phyloP scores from a whole-genome alignment of 495 filamentous ascomycete genomes.

The Sporormia fimetaria region DNA sequence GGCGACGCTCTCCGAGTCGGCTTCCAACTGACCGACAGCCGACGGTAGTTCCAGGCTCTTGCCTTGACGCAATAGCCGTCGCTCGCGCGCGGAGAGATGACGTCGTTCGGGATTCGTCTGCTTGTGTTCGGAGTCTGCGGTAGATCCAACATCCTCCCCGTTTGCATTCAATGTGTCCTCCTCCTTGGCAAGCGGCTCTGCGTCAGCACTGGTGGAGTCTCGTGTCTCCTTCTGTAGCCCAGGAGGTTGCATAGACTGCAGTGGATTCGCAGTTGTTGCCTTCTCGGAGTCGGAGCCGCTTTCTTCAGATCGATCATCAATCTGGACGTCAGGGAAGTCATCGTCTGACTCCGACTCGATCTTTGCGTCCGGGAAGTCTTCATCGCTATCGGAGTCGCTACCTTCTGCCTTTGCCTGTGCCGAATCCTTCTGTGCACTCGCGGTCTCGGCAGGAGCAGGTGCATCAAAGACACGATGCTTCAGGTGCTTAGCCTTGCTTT shows the following conservation, averaged over 20 bases:
- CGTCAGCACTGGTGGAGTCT: too few relatives aligned
- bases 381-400: slow-evolving; percentile 25
- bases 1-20: slow-evolving; percentile 11
- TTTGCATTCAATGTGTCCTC: too few relatives aligned
- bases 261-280: slow-evolving; percentile 23
- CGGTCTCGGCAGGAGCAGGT: slow-evolving; percentile 4
- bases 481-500: slow-evolving; percentile 69
- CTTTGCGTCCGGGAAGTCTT: slow-evolving; percentile 34
- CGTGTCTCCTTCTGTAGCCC: slow-evolving; percentile 6
- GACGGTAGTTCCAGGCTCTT: slow-evolving; percentile 27
- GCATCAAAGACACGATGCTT: slow-evolving; percentile 54
- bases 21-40: slow-evolving; percentile 2
- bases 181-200: too few relatives aligned
- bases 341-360: slow-evolving; percentile 30
- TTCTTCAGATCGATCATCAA: slow-evolving; percentile 18
- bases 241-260: slow-evolving; percentile 4
- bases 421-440: slow-evolving; percentile 21
- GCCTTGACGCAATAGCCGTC: slow-evolving; percentile 40
- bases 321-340: slow-evolving; percentile 31
- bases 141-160: slow-evolving; percentile 15
- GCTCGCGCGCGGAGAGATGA: slow-evolving; percentile 43
- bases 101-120: slow-evolving; percentile 21
- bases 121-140: slow-evolving; percentile 20
- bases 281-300: slow-evolving; percentile 30
- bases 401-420: slow-evolving; percentile 5